Evolutionary conservation across 2,329 filamentous ascomycete genomes (phyloP).

Genomic region (Elsinoe necatrix): DNA sequence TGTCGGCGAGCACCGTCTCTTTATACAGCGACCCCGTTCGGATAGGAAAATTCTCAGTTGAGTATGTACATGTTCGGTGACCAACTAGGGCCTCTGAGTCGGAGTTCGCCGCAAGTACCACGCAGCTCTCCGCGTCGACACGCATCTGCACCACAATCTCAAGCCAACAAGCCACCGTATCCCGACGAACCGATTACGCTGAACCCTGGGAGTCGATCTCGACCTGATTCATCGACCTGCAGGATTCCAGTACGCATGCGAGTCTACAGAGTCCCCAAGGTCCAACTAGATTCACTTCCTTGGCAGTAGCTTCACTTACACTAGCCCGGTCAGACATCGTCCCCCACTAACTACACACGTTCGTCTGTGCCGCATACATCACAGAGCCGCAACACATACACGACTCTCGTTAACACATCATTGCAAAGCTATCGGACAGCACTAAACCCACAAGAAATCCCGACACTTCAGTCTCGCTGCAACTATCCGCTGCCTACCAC

Average conservation of each 20-base stretch:
- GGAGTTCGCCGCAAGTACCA: conserved; percentile 1
- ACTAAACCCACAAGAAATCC: background rate
- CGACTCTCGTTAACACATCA: background rate
- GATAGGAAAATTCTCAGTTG: background rate
- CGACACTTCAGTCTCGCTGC: background rate
- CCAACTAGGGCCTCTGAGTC: background rate
- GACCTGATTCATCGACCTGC: background rate
- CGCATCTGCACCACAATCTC: conserved; percentile 17
- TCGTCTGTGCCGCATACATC: background rate
- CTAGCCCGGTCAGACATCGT: background rate
- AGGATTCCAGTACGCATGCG: background rate
- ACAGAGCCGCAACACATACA: background rate
- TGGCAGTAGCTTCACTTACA: conserved; percentile 11
- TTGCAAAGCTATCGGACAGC: background rate
- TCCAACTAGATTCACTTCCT: conserved; percentile 1
- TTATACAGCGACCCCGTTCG: background rate
- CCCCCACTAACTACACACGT: background rate
- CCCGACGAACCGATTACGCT: background rate
- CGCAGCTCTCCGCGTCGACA: background rate
- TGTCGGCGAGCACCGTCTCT: background rate
- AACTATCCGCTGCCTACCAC: background rate
- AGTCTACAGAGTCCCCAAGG: background rate
- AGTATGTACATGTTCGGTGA: conserved; percentile 10
- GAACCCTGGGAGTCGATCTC: background rate
- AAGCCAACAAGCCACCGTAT: background rate